Percentiles rank a stretch among this genome's conserved stretches.
These are phyloP conservation scores for Dillenia turbinata DNA, from an alignment of 164 flowering plant genomes.

Conservation along the genomic window DNA sequence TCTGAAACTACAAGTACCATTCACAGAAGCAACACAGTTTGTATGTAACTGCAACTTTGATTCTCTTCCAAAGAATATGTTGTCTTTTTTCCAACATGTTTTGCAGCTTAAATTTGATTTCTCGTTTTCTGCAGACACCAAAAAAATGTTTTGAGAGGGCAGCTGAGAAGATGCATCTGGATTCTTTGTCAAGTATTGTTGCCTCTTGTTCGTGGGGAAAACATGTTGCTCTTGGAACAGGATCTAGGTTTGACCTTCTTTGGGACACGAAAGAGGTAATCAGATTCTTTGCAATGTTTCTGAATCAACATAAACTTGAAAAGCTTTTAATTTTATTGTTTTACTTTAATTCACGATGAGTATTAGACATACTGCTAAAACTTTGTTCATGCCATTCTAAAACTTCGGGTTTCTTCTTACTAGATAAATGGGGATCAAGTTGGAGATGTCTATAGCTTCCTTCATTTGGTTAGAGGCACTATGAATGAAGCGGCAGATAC, in stretches of 20 bases:
- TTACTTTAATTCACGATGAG: no score
- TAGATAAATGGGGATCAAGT: conserved; percentile 36
- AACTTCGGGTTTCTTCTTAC: conserved; percentile 4
- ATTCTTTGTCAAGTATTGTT: conserved; percentile 72
- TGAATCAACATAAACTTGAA: no score
- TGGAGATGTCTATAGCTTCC: conserved; percentile 65
- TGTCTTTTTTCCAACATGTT: no score
- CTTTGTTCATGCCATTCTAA: not conserved
- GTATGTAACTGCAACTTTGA: conserved; percentile 39
- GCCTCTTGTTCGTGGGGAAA: conserved; percentile 98
- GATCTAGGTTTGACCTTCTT: conserved; percentile 70
- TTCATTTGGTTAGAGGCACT: conserved; percentile 52
- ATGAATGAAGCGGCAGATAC: conserved; percentile 28
- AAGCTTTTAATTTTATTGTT: no score
- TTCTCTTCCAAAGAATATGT: not conserved
- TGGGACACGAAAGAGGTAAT: conserved; percentile 69
- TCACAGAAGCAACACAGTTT: conserved; percentile 84
- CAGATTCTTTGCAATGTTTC: no score
- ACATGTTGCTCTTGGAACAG: conserved; percentile 86
- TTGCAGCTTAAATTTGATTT: no score
- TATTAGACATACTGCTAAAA: not conserved
- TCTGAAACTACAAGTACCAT: conserved; percentile 75
- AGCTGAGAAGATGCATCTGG: conserved; percentile 76
- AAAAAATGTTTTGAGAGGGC: conserved; percentile 89
- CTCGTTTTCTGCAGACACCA: conserved; percentile 47